phyloP scores from a whole-genome alignment of 1,284 basidiomycete genomes.

The Vanrija sp. region DNA sequence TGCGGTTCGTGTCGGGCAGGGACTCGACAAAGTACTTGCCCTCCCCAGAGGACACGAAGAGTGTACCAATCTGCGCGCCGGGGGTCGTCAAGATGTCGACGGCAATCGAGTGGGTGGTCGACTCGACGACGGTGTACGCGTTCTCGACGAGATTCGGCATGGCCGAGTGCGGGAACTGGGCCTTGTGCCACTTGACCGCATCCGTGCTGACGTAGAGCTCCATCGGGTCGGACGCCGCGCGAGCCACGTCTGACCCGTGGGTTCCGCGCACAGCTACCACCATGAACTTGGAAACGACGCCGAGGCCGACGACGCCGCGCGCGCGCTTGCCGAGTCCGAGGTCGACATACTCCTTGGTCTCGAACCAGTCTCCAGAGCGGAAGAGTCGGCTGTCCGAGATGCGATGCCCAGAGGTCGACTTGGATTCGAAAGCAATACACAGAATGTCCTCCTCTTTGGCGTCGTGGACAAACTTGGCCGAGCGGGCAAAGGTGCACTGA shows the following conservation, averaged over 20 bases:
- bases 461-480: constrained; percentile 69
- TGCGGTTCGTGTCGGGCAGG: constrained; percentile 84
- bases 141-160: constrained; percentile 39
- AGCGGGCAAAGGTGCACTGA: constrained; percentile 80
- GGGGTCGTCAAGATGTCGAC: constrained; percentile 87
- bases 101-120: constrained; percentile 83
- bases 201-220: constrained; percentile 79
- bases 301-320: constrained; percentile 78
- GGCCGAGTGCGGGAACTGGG: constrained; percentile 49
- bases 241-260: background rate
- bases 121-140: constrained; percentile 93
- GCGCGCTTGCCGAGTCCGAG: constrained; percentile 76
- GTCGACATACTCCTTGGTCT: constrained; percentile 62
- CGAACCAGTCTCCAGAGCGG: constrained; percentile 78
- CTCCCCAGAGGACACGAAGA: constrained; percentile 91
- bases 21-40: constrained; percentile 94
- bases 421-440: constrained; percentile 66
- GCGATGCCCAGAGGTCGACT: constrained; percentile 53
- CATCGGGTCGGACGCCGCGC: constrained; percentile 39
- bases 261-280: constrained; percentile 61
- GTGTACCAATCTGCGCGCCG: constrained; percentile 69
- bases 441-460: constrained; percentile 71
- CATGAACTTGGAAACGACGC: constrained; percentile 84
- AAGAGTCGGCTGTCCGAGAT: constrained; percentile 68
- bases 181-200: constrained; percentile 63